These are phyloP conservation scores for Botrytis paeoniae DNA, from an alignment of 2,329 filamentous ascomycete genomes.

Conservation along the genomic window DNA sequence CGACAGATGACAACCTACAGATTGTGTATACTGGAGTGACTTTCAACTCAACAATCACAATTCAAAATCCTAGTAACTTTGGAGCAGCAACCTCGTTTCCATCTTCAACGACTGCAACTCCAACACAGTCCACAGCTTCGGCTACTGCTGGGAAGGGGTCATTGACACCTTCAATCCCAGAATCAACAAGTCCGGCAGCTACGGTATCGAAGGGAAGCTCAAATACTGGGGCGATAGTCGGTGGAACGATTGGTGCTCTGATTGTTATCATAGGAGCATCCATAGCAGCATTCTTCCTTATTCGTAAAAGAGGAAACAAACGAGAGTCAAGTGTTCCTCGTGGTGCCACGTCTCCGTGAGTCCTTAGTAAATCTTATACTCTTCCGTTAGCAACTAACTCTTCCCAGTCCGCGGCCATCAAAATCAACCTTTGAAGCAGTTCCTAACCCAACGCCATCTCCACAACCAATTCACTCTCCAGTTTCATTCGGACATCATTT, in stretches of 20 bases:
- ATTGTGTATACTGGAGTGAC: conserved; percentile 33
- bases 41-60: conserved; percentile 24
- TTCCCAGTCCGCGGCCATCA: background rate
- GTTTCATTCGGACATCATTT: background rate
- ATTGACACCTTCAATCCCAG: background rate
- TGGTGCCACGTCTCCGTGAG: background rate
- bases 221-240: conserved; percentile 10
- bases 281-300: background rate
- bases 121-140: conserved; percentile 15
- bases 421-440: conserved; percentile 3
- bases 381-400: background rate
- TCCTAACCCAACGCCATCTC: conserved; percentile 4
- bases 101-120: conserved; percentile 7
- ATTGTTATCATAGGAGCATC: conserved; percentile 2
- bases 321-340: background rate
- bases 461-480: background rate
- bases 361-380: background rate
- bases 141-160: conserved; percentile 9
- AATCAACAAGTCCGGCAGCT: conserved; percentile 4
- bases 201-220: background rate
- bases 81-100: conserved; percentile 16
- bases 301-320: background rate
- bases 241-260: conserved; percentile 8
- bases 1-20: conserved; percentile 31
- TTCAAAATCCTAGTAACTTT: conserved; percentile 15